These are phyloP conservation scores for Stagonosporopsis rhizophila DNA, from an alignment of 2,329 filamentous ascomycete genomes.

Conservation along the genomic window DNA sequence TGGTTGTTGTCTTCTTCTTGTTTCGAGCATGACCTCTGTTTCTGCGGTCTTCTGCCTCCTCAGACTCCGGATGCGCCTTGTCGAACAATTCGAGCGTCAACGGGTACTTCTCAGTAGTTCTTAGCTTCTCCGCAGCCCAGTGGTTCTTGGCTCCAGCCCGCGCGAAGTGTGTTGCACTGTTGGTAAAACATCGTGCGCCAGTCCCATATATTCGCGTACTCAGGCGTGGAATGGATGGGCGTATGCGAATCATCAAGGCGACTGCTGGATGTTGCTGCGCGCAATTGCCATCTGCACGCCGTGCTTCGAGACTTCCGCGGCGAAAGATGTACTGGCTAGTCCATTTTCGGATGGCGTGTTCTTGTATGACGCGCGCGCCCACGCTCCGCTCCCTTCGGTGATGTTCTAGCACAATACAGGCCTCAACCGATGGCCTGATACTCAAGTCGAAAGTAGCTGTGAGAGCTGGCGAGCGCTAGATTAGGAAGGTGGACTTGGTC, in stretches of 20 bases:
- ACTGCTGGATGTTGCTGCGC: not conserved
- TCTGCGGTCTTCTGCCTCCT: not conserved
- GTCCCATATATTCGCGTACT: not conserved
- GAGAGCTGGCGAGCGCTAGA: not conserved
- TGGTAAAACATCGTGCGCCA: not conserved
- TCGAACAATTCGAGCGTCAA: slow-evolving; percentile 20
- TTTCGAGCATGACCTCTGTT: not conserved
- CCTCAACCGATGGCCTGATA: slow-evolving; percentile 1
- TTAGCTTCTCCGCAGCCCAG: slow-evolving; percentile 27
- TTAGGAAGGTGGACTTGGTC: slow-evolving; percentile 8
- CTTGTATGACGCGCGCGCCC: not conserved
- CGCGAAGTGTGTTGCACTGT: not conserved
- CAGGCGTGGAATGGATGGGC: slow-evolving; percentile 17
- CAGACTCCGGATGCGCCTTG: slow-evolving; percentile 14
- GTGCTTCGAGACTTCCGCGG: slow-evolving; percentile 5
- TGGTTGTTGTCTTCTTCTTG: slow-evolving; percentile 1
- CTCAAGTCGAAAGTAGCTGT: not conserved
- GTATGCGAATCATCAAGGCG: slow-evolving; percentile 31
- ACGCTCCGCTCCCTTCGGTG: not conserved
- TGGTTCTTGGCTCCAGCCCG: not conserved
- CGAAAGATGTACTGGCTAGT: not conserved
- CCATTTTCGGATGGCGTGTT: not conserved
- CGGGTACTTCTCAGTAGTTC: slow-evolving; percentile 24
- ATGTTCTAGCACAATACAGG: not conserved
- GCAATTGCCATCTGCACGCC: slow-evolving; percentile 1